Base-by-base conservation (phyloP, 2,329 filamentous ascomycete species). In the Zasmidium citrigriseum region DNA sequence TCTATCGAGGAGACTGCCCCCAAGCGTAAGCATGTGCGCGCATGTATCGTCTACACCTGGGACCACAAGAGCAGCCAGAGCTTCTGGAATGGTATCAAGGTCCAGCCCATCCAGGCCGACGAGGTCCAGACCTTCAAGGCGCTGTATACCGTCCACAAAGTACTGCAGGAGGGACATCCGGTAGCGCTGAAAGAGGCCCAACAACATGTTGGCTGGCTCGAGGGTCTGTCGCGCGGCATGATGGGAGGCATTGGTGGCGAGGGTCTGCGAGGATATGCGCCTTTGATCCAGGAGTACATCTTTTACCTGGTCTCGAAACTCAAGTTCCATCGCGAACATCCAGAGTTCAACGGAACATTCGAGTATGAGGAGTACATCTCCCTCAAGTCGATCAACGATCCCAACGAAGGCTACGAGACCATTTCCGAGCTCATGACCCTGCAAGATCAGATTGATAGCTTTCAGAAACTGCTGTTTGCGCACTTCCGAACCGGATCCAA, bases 291-390 rank as follows among this genome's bases (percentile, higher is more conserved):
- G 67, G 95, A 99, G 85, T 99, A 99, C 75, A 93, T 98, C 68
- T 93, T 90, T 77, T 99, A 93, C 78, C 83, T 99, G 44, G 86
- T 97, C 61, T 90, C 93, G 51, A 99, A 99, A 80, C 83, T 99
- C 59, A 87, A 86, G n/a, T 99, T 99, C 78, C 95, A 99, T 78
- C 87, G 95, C 62, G 90, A 96, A 67, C 95, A 99, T 73, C 91
- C 92, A 18, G 93, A 98, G 75, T 99, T 99, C 81, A 99, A 99
- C 76, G 95, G 93, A 80, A 92, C 93, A 1, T 99, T 99, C 71
- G 95, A 99, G 74, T 99, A 99, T 73, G 93, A 98, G 79, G 95
- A 99, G 75, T 99, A 99, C 75, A 93, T 98, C 74, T 96, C 92
- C 72, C 82, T 99, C 73, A 98, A 96, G 80, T 91, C 92, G 24